A percentile compares a stretch with the other conserved stretches of the same genome.
Evolutionary conservation across 1,284 basidiomycete species (phyloP).

Genomic region (Leucoagaricus sp.): DNA sequence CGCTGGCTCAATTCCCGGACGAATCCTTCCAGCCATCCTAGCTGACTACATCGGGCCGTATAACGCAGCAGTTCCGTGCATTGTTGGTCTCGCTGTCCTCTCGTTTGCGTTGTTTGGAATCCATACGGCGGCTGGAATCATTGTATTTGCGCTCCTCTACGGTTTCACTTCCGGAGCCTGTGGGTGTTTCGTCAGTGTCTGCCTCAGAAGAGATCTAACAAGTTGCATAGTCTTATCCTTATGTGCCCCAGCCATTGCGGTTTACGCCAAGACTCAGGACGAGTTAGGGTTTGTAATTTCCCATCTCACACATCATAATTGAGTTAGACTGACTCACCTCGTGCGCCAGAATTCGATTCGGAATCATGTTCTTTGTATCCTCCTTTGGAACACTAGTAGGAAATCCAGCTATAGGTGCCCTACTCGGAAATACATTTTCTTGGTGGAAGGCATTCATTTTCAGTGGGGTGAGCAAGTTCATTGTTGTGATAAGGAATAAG

Average conservation of each 20-base stretch:
- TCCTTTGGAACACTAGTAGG: conserved; percentile 20
- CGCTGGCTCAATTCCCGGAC: conserved; percentile 27
- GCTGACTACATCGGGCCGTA: conserved; percentile 28
- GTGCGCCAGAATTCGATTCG: conserved; percentile 19
- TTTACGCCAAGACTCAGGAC: background rate
- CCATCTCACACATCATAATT: background rate
- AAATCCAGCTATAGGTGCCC: conserved; percentile 21
- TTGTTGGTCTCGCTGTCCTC: conserved; percentile 24
- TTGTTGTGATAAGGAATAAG: too few relatives aligned
- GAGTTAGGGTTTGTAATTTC: background rate
- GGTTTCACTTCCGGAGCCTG: conserved; percentile 32
- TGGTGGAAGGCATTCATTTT: background rate
- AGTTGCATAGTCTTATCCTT: background rate
- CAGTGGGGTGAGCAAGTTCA: background rate
- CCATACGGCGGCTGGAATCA: conserved; percentile 26
- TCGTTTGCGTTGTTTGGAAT: conserved; percentile 36
- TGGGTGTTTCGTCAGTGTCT: conserved; percentile 22
- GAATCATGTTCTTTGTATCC: conserved; percentile 17
- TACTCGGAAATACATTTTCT: conserved; percentile 11
- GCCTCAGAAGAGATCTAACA: background rate
- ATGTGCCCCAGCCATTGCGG: background rate
- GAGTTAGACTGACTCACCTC: background rate
- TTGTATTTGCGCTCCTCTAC: conserved; percentile 30
- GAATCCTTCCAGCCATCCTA: conserved; percentile 23
- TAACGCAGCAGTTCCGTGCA: conserved; percentile 27